These are phyloP conservation scores for Parachlorella kessleri DNA, from an alignment of 139 green algal species.

Conservation along the genomic window DNA sequence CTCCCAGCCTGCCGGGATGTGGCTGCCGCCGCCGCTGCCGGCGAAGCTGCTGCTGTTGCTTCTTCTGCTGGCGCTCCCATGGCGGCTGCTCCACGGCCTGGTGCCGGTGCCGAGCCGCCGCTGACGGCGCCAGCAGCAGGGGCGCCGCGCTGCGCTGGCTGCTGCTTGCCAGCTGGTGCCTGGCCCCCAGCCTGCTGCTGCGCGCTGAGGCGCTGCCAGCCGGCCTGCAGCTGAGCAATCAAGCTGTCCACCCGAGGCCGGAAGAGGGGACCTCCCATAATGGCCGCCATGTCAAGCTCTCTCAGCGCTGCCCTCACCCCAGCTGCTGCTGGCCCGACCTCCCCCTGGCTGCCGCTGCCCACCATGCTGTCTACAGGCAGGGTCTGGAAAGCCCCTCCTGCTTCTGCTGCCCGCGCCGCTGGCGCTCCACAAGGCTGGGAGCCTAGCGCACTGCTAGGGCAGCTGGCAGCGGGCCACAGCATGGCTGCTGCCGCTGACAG, in stretches of 20 bases:
- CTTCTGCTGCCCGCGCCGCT: not conserved
- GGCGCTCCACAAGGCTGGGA: too few species aligned
- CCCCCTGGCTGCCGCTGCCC: not conserved
- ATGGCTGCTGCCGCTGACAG: conserved; percentile 35
- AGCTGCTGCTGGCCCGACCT: not conserved
- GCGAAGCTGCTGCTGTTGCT: not conserved
- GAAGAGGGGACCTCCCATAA: conserved; percentile 83
- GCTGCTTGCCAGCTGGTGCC: not conserved
- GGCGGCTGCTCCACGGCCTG: not conserved
- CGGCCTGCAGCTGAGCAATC: conserved; percentile 27
- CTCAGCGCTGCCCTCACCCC: conserved; percentile 32
- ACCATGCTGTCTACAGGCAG: too few species aligned
- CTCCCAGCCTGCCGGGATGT: too few species aligned
- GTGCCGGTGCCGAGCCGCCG: not conserved
- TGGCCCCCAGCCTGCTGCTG: not conserved
- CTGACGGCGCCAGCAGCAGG: not conserved
- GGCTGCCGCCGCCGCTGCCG: not conserved
- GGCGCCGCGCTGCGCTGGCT: too few species aligned
- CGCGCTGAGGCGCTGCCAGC: conserved; percentile 16
- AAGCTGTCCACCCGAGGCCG: conserved; percentile 42
- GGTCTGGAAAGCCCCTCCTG: too few species aligned
- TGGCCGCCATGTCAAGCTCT: conserved; percentile 75
- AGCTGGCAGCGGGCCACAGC: not conserved
- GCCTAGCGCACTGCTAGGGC: too few species aligned
- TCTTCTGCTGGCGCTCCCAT: not conserved